Percentiles rank a stretch among this genome's conserved stretches.
phyloP scores from a whole-genome alignment of 1,139 yeast species.

The Yamadazyma oceani region DNA sequence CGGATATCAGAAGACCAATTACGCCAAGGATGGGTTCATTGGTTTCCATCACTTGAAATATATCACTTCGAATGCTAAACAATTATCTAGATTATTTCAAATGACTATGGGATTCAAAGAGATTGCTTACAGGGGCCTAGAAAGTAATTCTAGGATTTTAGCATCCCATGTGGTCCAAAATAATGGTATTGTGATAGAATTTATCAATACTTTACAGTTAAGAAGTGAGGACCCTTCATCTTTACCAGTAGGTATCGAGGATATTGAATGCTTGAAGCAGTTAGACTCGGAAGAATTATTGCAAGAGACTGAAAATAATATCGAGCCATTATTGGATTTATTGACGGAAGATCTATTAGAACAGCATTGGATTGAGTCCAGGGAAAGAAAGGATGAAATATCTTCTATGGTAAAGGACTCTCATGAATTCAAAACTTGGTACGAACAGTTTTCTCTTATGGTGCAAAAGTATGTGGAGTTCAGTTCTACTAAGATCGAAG shows the following conservation, averaged over 20 bases:
- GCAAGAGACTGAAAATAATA: neutral
- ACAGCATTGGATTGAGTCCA: neutral
- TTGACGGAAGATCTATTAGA: neutral
- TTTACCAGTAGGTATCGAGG: slow-evolving; percentile 7
- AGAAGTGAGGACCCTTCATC: slow-evolving; percentile 7
- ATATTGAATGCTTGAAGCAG: neutral
- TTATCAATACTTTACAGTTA: slow-evolving; percentile 28
- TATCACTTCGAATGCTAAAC: slow-evolving; percentile 60
- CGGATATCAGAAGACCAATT: slow-evolving; percentile 23
- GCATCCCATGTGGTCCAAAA: slow-evolving; percentile 63
- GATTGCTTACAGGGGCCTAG: slow-evolving; percentile 65
- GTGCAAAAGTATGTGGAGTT: slow-evolving; percentile 20
- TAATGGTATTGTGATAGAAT: slow-evolving; percentile 56
- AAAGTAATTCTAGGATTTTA: slow-evolving; percentile 58
- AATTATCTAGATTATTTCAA: slow-evolving; percentile 56
- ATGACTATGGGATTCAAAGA: slow-evolving; percentile 61
- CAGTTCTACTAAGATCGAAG: slow-evolving; percentile 16
- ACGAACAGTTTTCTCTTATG: slow-evolving; percentile 9
- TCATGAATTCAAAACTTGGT: slow-evolving; percentile 9
- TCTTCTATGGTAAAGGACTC: neutral
- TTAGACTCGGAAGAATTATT: neutral
- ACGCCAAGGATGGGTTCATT: slow-evolving; percentile 31
- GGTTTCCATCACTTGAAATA: slow-evolving; percentile 34
- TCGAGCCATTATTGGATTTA: neutral
- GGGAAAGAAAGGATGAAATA: neutral